A percentile compares a stretch with the other conserved stretches of the same genome.
Evolutionary conservation across 2,329 filamentous ascomycete species (phyloP).

Genomic region (Colletotrichum sp.): DNA sequence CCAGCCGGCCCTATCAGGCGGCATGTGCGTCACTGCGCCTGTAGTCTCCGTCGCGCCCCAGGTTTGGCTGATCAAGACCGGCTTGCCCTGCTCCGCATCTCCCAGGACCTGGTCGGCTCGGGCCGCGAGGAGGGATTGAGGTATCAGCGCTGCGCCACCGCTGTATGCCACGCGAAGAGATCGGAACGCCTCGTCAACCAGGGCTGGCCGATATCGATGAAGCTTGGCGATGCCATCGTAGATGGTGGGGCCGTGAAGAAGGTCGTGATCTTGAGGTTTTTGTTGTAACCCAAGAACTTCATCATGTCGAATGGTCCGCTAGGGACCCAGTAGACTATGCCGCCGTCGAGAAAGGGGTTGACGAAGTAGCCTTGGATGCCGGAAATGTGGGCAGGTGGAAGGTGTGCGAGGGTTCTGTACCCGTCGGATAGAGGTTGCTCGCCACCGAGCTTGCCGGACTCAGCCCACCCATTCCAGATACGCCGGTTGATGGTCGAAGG

Average conservation of each 20-base stretch:
- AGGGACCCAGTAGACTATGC: slow-evolving; percentile 6
- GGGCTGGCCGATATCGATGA: not conserved
- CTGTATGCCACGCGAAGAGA: not conserved
- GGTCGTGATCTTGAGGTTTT: not conserved
- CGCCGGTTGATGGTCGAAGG: not conserved
- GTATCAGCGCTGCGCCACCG: not conserved
- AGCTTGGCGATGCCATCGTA: slow-evolving; percentile 6
- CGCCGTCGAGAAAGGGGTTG: not conserved
- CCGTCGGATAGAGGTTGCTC: not conserved
- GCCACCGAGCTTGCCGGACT: not conserved
- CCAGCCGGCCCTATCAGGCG: not conserved
- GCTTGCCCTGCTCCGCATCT: not conserved
- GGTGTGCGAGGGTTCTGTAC: slow-evolving; percentile 6
- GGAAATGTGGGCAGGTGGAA: not conserved
- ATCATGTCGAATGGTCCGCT: not conserved
- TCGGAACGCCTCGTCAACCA: not conserved
- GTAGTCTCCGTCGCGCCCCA: slow-evolving; percentile 8
- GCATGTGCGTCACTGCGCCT: not conserved
- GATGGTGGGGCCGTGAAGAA: slow-evolving; percentile 2
- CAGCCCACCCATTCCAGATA: not conserved
- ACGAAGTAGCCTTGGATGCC: slow-evolving; percentile 13
- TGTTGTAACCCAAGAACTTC: not conserved
- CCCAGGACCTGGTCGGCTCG: not conserved
- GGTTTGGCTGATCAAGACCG: not conserved
- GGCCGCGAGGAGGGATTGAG: not conserved